Evolutionary conservation across 805 yeast genomes (phyloP).

Genomic region (Barnettozyma sucrosica): DNA sequence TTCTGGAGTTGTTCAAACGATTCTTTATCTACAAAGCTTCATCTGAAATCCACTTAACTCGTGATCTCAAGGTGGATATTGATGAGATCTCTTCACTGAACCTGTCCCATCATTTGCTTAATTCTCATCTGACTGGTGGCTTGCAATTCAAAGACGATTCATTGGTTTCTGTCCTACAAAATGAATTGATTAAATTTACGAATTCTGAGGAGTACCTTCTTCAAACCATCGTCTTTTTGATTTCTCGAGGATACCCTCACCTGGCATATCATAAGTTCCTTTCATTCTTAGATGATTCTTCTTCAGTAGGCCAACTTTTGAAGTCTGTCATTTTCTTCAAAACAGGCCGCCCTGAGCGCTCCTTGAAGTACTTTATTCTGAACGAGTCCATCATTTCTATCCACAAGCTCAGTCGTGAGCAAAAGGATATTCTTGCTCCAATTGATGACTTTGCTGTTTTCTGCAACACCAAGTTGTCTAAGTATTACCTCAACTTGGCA

Average conservation of each 20-base stretch:
- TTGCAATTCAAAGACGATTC: conserved; percentile 11
- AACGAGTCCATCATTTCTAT: conserved; percentile 26
- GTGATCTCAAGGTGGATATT: conserved; percentile 13
- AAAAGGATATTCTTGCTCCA: conserved; percentile 18
- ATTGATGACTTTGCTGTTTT: conserved; percentile 22
- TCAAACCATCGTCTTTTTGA: conserved; percentile 8
- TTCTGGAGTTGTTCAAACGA: conserved; percentile 16
- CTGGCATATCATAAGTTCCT: conserved; percentile 15
- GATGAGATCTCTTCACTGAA: conserved; percentile 13
- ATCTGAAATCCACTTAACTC: conserved; percentile 14
- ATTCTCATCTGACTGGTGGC: conserved; percentile 11
- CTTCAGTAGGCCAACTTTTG: conserved; percentile 18
- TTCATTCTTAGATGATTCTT: conserved; percentile 13
- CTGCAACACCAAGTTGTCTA: conserved; percentile 28
- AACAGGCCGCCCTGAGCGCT: conserved; percentile 22
- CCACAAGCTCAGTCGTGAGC: conserved; percentile 20
- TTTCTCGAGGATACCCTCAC: conserved; percentile 9
- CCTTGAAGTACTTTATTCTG: conserved; percentile 28
- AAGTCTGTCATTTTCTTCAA: conserved; percentile 23
- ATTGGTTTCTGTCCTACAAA: conserved; percentile 12
- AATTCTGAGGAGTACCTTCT: conserved; percentile 17
- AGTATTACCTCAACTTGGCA: conserved; percentile 35
- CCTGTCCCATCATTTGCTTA: conserved; percentile 1
- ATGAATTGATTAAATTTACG: conserved; percentile 16
- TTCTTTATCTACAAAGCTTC: conserved; percentile 17